These are phyloP conservation scores for Bisporella sp. DNA, from an alignment of 2,329 filamentous ascomycete species.

Conservation along the genomic window DNA sequence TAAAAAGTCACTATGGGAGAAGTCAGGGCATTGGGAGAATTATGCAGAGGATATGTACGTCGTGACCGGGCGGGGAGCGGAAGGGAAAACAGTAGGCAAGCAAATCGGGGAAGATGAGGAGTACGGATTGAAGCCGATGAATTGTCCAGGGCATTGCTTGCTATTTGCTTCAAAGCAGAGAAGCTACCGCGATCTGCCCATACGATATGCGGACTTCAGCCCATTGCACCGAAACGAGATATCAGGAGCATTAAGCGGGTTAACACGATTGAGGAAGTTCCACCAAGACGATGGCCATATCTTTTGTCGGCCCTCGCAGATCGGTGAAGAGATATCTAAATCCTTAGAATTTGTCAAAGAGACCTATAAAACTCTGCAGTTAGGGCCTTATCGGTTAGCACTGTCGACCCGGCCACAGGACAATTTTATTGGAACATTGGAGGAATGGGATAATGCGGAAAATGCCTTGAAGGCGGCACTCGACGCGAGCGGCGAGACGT, in stretches of 20 bases:
- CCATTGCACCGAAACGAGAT: conserved; percentile 82
- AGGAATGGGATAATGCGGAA: conserved; percentile 65
- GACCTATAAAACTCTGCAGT: conserved; percentile 61
- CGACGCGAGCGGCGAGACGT: conserved; percentile 56
- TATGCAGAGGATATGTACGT: conserved; percentile 92
- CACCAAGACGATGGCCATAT: conserved; percentile 91
- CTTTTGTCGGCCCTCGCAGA: conserved; percentile 74
- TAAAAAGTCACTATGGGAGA: conserved; percentile 80
- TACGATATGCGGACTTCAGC: conserved; percentile 83
- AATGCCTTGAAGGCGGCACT: conserved; percentile 57
- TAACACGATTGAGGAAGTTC: conserved; percentile 79
- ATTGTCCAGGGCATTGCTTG: conserved; percentile 83
- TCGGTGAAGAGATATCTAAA: conserved; percentile 64
- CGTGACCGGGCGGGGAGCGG: conserved; percentile 46
- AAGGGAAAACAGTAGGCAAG: conserved; percentile 27
- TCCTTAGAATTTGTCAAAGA: conserved; percentile 69
- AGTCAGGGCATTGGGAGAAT: conserved; percentile 81
- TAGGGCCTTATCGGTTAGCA: conserved; percentile 68
- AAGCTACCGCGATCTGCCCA: conserved; percentile 73
- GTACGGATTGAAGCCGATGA: conserved; percentile 88
- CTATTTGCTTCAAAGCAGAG: conserved; percentile 68
- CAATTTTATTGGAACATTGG: conserved; percentile 67
- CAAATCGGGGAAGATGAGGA: conserved; percentile 55
- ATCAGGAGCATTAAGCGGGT: conserved; percentile 71
- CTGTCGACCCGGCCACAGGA: conserved; percentile 73